Conservation (phyloP, 2,329 filamentous ascomycete genomes). For the Fusarium sp. region DNA sequence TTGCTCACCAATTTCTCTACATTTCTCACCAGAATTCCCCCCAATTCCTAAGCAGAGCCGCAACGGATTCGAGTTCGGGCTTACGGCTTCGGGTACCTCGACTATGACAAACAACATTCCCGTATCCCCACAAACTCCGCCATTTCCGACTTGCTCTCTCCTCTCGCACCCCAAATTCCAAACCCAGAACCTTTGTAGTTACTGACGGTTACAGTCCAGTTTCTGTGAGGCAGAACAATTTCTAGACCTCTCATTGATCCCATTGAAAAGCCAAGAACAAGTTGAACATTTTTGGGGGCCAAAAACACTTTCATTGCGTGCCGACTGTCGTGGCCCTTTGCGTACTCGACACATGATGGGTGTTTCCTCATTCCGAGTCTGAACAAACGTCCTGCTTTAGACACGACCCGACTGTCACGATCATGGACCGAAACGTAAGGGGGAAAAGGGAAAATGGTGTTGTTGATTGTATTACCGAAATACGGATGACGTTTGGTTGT, state of each 20-base stretch:
- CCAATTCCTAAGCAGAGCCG: conserved; percentile 31
- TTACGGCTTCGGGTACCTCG: conserved; percentile 37
- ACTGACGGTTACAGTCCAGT: conserved; percentile 20
- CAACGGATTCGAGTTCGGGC: conserved; percentile 21
- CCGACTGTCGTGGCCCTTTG: conserved; percentile 38
- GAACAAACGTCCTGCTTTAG: conserved; percentile 11
- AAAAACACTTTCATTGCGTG: conserved; percentile 37
- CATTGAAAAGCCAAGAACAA: conserved; percentile 12
- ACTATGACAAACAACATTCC: conserved; percentile 33
- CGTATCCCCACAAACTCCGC: conserved; percentile 37
- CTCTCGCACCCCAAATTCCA: conserved; percentile 16
- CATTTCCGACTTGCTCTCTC: conserved; percentile 17
- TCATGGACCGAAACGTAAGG: conserved; percentile 24
- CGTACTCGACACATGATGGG: conserved; percentile 16
- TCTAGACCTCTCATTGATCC: conserved; percentile 33
- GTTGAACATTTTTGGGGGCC: conserved; percentile 21
- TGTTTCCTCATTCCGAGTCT: conserved; percentile 13
- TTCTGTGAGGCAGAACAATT: conserved; percentile 36
- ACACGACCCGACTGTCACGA: conserved; percentile 10
- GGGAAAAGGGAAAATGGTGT: conserved; percentile 26
- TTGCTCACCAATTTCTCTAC: background rate
- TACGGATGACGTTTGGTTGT: conserved; percentile 35
- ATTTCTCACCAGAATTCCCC: conserved; percentile 7
- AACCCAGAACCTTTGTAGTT: conserved; percentile 31
- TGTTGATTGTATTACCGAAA: conserved; percentile 13